phyloP scores from a whole-genome alignment of 1,284 basidiomycete genomes.

The Rhodotorula sp. region DNA sequence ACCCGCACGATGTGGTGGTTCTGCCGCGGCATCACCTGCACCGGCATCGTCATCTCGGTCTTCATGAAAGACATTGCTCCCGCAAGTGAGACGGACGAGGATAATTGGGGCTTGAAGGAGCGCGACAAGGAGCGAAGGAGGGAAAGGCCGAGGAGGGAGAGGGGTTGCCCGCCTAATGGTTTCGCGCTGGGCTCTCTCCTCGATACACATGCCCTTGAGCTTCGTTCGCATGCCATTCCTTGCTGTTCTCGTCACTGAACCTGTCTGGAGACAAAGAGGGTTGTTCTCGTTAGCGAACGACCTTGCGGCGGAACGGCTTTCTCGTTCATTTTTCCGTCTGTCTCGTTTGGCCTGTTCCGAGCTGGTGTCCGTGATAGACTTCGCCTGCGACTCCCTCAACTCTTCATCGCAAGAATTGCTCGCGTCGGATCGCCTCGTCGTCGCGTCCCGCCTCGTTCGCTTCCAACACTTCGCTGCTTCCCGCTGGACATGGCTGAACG shows the following conservation, averaged over 20 bases:
- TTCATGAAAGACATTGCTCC: conserved; percentile 27
- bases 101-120: conserved; percentile 9
- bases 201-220: too few species aligned
- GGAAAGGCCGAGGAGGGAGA: neutral
- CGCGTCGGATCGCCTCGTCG: neutral
- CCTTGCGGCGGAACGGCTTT: too few species aligned
- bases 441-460: neutral
- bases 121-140: neutral
- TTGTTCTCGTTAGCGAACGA: too few species aligned
- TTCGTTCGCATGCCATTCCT: too few species aligned
- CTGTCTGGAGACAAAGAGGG: too few species aligned
- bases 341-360: neutral
- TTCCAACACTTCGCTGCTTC: neutral
- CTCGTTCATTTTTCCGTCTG: too few species aligned
- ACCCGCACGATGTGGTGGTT: conserved; percentile 35
- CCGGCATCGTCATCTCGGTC: conserved; percentile 22
- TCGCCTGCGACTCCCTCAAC: too few species aligned
- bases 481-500: neutral
- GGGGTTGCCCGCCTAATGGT: too few species aligned
- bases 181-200: too few species aligned
- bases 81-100: conserved; percentile 32
- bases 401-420: neutral
- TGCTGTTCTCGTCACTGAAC: too few species aligned
- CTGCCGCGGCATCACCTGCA: conserved; percentile 24
- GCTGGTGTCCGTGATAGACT: neutral